Base-by-base conservation (phyloP, 352 stramenopile genomes). In the Globisporangium irregulare region DNA sequence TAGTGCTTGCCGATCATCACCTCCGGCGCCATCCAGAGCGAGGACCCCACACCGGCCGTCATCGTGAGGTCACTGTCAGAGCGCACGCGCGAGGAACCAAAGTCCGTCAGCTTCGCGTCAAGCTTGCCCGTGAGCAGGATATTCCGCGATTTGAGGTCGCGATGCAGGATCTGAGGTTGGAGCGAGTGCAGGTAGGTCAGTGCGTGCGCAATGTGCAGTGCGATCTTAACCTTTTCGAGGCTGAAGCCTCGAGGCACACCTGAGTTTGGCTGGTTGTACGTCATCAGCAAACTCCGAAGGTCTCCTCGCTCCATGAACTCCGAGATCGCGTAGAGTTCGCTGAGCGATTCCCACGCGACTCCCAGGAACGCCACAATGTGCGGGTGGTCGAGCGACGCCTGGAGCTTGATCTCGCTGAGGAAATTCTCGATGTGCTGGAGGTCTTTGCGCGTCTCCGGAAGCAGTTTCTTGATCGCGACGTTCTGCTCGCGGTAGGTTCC, bases 61-160 rank as follows among this genome's bases (percentile, higher is more conserved):
- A 82, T 77, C 20, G 70, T 78, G 20, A 59, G 62, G 56, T 76
- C 68, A 7, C 36, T 22, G 2, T 20, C 8, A 1, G 62, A 61
- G 20, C 53, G 38, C 41, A 69, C 41, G 1, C 73, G 62, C 0
- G 75, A 73, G 10, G 63, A 66, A 0, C 79, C 79, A 71, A 89
- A 89, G 66, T 89, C 81, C 7, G 79, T 87, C 6, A 89, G 57
- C 54, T 86, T 89, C 22, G 77, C 74, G 5, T 75, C 29, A 18
- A 82, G 58, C 18, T 68, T 69, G n/a, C 58, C 56, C 0, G 75
- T 80, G 18, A 91, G 66, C 43, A 91, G 67, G 54, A 92, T 72
- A 55, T 92, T 92, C n/a, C 82, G 78, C 7, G 80, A 90, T 62
- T 92, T 92, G 61, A 92, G 74, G 62, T 91, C 82, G 14, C 82